Evolutionary conservation across 805 yeast species (phyloP).

Genomic region (Komagataella phaffii): DNA sequence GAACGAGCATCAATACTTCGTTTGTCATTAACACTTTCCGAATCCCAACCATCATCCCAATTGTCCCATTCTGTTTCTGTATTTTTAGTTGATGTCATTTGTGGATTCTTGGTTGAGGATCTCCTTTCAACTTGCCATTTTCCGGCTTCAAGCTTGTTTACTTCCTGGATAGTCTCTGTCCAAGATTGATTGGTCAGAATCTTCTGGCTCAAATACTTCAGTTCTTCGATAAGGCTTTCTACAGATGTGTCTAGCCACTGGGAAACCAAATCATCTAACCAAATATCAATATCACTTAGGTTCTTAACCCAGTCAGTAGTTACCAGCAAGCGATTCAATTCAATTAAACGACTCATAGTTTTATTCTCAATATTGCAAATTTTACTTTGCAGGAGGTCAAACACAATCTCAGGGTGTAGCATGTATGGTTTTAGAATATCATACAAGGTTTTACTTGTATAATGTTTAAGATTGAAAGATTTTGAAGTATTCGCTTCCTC

Average conservation of each 20-base stretch:
- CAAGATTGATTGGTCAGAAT: background rate
- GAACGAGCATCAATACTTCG: background rate
- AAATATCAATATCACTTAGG: background rate
- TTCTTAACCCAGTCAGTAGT: background rate
- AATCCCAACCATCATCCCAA: background rate
- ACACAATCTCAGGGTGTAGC: background rate
- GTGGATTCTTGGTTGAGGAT: background rate
- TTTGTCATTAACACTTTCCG: background rate
- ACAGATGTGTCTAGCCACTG: conserved; percentile 1
- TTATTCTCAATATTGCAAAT: background rate
- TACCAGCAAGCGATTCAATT: background rate
- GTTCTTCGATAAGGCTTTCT: background rate
- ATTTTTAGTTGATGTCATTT: background rate
- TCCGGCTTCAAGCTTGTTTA: background rate
- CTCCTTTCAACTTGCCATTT: background rate
- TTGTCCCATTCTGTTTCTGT: background rate
- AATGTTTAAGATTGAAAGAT: background rate
- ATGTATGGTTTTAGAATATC: background rate
- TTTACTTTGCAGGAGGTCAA: background rate
- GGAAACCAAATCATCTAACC: conserved; percentile 1
- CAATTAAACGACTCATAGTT: background rate
- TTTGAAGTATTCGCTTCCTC: background rate
- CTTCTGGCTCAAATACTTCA: background rate
- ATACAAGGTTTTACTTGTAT: background rate
- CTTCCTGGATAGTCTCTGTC: background rate